These are phyloP conservation scores for Talaromyces albobiverticillius DNA, from an alignment of 2,329 filamentous ascomycete species.

Conservation along the genomic window DNA sequence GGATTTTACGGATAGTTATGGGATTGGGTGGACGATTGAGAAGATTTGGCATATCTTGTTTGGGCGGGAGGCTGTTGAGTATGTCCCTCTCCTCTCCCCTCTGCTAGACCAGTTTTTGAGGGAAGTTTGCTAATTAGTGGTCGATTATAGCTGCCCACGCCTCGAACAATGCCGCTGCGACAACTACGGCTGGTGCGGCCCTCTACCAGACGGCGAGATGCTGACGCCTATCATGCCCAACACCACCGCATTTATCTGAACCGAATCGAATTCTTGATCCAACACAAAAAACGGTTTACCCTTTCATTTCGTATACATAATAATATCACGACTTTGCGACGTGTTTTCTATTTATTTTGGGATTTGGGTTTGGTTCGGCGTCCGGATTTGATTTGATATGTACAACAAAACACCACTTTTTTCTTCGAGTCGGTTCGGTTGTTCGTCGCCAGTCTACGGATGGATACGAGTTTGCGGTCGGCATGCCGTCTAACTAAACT, in stretches of 20 bases:
- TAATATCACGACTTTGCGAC: no score
- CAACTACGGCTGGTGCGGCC: constrained; percentile 29
- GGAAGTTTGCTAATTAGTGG: neutral
- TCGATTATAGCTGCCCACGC: constrained; percentile 27
- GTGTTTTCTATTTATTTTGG: no score
- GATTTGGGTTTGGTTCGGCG: no score
- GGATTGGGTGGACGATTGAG: constrained; percentile 30
- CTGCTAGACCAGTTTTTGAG: neutral
- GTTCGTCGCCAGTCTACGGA: no score
- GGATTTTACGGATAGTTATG: constrained; percentile 27
- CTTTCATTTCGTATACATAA: no score
- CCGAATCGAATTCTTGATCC: no score
- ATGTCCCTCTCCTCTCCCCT: constrained; percentile 8
- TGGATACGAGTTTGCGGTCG: no score
- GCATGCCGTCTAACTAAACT: no score
- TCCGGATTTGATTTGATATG: no score
- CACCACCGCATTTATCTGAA: neutral
- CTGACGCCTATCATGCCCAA: constrained; percentile 14
- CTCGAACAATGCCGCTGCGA: constrained; percentile 30
- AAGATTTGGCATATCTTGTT: constrained; percentile 35
- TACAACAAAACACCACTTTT: no score
- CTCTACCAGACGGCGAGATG: constrained; percentile 24
- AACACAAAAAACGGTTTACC: no score
- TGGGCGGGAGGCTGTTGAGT: constrained; percentile 27
- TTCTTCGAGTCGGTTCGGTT: no score